phyloP scores from a whole-genome alignment of 2,329 filamentous ascomycete genomes.

The Sarocladium oryzae region DNA sequence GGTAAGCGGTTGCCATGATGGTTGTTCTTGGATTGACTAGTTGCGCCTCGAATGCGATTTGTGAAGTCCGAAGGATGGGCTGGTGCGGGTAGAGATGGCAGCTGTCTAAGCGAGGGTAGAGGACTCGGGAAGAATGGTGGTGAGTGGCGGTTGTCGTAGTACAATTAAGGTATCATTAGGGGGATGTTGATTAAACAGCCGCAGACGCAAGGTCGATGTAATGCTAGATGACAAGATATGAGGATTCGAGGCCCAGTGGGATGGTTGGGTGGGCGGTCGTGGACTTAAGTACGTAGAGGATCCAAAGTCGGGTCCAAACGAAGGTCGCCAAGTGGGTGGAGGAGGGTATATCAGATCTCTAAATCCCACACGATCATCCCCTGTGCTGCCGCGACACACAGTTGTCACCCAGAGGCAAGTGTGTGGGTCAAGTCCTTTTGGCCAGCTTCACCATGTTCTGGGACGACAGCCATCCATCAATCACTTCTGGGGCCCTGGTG shows the following conservation, averaged over 20 bases:
- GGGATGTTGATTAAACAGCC: conserved; percentile 4
- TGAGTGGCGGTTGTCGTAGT: background rate
- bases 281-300: conserved; percentile 7
- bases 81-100: background rate
- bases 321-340: conserved; percentile 9
- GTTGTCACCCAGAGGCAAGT: conserved; percentile 6
- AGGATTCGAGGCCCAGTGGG: background rate
- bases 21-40: background rate
- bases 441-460: conserved; percentile 6
- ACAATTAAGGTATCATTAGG: conserved; percentile 7
- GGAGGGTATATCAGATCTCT: conserved; percentile 10
- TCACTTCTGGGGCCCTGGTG: background rate
- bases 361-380: conserved; percentile 10
- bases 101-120: background rate
- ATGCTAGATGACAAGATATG: conserved; percentile 7
- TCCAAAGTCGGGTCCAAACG: conserved; percentile 5
- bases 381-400: conserved; percentile 9
- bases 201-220: conserved; percentile 3
- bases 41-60: too few species aligned
- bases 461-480: conserved; percentile 8
- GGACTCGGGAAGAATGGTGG: background rate
- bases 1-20: conserved; percentile 1
- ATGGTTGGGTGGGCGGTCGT: background rate
- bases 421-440: conserved; percentile 3
- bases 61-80: background rate